These are phyloP conservation scores for Gastrolobium bilobum DNA, from an alignment of 306 rosid species.

Conservation along the genomic window DNA sequence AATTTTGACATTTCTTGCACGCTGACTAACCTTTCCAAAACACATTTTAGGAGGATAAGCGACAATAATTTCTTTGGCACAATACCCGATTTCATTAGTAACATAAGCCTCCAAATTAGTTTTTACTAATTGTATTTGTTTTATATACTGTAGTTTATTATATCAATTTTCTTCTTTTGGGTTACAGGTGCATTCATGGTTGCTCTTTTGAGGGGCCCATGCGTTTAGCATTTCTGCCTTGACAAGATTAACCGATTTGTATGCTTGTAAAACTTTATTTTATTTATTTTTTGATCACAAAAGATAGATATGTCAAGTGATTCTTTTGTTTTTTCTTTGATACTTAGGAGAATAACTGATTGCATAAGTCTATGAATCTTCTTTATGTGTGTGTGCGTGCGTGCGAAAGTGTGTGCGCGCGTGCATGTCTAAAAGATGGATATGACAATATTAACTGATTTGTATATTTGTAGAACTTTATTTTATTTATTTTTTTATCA, in stretches of 20 bases:
- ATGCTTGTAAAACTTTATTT: too few species aligned
- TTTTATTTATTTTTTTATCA: background rate
- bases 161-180: background rate
- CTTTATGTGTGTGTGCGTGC: too few species aligned
- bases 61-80: constrained; percentile 82
- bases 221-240: constrained; percentile 73
- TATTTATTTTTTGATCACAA: too few species aligned
- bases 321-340: too few species aligned
- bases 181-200: constrained; percentile 81
- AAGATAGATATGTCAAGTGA: too few species aligned
- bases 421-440: too few species aligned
- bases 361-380: too few species aligned
- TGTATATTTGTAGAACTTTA: constrained; percentile 42
- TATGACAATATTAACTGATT: too few species aligned
- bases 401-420: too few species aligned
- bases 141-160: constrained; percentile 12
- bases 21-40: constrained; percentile 44
- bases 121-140: constrained; percentile 40
- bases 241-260: constrained; percentile 80
- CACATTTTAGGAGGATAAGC: constrained; percentile 78
- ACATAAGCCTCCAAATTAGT: constrained; percentile 63
- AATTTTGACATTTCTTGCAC: constrained; percentile 24
- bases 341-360: too few species aligned
- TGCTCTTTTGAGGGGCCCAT: constrained; percentile 89
- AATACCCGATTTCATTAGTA: constrained; percentile 84